Conservation (phyloP, 2,329 filamentous ascomycete species). For the Epichloe glyceriae region DNA sequence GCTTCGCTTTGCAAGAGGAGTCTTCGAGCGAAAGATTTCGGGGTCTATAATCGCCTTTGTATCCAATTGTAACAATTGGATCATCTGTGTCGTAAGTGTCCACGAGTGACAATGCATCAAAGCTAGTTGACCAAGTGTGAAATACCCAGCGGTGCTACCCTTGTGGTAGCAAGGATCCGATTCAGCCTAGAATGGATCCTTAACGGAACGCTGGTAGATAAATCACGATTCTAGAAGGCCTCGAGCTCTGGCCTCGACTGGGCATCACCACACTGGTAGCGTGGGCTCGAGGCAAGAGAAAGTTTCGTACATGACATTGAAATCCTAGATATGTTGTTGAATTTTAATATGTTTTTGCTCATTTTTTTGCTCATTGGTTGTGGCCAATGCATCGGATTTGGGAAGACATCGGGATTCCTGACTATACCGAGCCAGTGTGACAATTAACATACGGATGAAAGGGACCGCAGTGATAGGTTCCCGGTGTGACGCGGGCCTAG, state of each 20-base stretch:
- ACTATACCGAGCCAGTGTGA: too few species aligned
- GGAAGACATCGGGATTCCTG: too few species aligned
- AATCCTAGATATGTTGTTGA: background rate
- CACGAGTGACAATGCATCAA: background rate
- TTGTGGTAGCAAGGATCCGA: conserved; percentile 58
- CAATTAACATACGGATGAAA: too few species aligned
- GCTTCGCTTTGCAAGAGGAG: background rate
- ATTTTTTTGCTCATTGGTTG: too few species aligned
- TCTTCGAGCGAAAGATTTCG: background rate
- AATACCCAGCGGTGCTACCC: conserved; percentile 58
- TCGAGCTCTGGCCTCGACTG: conserved; percentile 14
- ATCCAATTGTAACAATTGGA: background rate
- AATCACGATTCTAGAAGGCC: conserved; percentile 28
- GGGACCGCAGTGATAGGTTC: too few species aligned
- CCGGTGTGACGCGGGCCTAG: background rate
- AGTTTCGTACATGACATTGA: conserved; percentile 23
- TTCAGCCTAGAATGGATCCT: conserved; percentile 56
- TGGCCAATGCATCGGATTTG: too few species aligned
- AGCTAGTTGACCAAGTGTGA: background rate
- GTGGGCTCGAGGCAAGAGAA: conserved; percentile 30
- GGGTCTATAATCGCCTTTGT: background rate
- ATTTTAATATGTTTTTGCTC: background rate
- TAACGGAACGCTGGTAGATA: conserved; percentile 76
- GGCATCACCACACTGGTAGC: conserved; percentile 13
- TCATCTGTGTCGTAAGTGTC: background rate